phyloP scores from a whole-genome alignment of 768 basidiomycete species.

The Lactifluus echinatus region DNA sequence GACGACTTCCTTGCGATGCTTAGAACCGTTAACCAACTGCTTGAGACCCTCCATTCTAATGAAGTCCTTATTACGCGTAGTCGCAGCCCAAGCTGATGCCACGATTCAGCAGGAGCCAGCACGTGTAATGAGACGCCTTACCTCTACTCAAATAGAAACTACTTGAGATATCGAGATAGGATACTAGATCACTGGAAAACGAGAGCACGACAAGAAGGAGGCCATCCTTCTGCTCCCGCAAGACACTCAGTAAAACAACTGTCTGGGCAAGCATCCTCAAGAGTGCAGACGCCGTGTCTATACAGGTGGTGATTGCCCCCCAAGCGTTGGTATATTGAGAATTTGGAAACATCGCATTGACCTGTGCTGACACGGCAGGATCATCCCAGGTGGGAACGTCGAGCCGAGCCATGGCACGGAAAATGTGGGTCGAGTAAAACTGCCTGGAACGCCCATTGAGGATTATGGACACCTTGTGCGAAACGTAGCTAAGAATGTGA shows the following conservation, averaged over 20 bases:
- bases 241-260: constrained; percentile 48
- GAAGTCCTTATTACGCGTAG: constrained; percentile 53
- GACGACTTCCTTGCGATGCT: constrained; percentile 66
- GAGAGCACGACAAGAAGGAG: constrained; percentile 48
- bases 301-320: constrained; percentile 41
- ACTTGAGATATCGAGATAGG: constrained; percentile 25
- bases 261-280: constrained; percentile 53
- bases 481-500: constrained; percentile 37
- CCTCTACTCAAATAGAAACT: not conserved
- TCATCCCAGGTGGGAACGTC: constrained; percentile 73
- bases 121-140: not conserved
- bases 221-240: constrained; percentile 57
- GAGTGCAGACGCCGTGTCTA: constrained; percentile 35
- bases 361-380: constrained; percentile 52
- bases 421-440: constrained; percentile 55
- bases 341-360: constrained; percentile 43
- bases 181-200: constrained; percentile 42
- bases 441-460: constrained; percentile 52
- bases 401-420: constrained; percentile 57
- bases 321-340: constrained; percentile 43
- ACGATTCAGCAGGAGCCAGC: not conserved
- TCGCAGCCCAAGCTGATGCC: constrained; percentile 58
- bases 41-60: constrained; percentile 61
- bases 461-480: constrained; percentile 33
- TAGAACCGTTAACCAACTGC: constrained; percentile 38